Conservation (phyloP, 2,329 filamentous ascomycete species). For the Cladosporium colombiae region DNA sequence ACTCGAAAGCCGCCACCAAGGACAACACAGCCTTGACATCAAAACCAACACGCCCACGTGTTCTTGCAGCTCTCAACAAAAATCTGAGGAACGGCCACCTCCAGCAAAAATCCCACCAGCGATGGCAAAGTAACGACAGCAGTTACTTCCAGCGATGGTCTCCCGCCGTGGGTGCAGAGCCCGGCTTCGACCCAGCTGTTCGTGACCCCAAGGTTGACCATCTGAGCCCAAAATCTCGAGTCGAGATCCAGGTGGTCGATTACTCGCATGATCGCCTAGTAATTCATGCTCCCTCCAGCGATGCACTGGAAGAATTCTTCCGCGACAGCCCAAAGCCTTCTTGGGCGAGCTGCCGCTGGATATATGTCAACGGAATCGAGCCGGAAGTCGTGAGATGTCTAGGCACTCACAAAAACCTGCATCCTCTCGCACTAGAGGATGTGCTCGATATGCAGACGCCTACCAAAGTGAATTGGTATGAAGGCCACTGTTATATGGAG, state of each 20-base stretch:
- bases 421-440: conserved; percentile 84
- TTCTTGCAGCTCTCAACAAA: background rate
- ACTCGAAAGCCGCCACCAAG: background rate
- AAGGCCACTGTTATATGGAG: conserved; percentile 50
- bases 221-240: conserved; percentile 39
- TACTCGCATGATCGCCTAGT: conserved; percentile 65
- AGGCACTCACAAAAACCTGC: conserved; percentile 74
- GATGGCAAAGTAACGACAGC: conserved; percentile 10
- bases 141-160: conserved; percentile 20
- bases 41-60: background rate
- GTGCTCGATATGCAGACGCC: conserved; percentile 78
- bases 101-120: background rate
- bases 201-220: conserved; percentile 22
- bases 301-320: conserved; percentile 68
- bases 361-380: conserved; percentile 88
- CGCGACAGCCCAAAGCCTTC: conserved; percentile 58
- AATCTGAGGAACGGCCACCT: too few species aligned
- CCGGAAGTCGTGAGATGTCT: conserved; percentile 85
- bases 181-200: conserved; percentile 28
- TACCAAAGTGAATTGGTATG: conserved; percentile 87
- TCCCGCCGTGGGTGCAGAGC: conserved; percentile 28
- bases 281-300: conserved; percentile 71
- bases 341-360: conserved; percentile 85
- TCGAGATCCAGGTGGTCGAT: conserved; percentile 83
- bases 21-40: background rate